Evolutionary conservation across 441 rosid genomes (phyloP).

Genomic region (Geranium incanum): DNA sequence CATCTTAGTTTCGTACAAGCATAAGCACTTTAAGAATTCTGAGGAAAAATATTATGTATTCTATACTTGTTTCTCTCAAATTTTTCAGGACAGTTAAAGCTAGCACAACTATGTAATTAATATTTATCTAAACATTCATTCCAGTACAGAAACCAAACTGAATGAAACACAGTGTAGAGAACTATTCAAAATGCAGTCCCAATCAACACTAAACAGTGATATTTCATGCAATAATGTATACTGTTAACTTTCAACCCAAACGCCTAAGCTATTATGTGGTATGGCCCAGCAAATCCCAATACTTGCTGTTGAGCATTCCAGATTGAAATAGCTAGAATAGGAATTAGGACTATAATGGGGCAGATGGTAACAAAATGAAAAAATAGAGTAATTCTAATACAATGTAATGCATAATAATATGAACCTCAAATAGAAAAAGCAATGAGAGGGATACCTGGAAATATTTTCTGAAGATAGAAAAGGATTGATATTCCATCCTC

Average conservation of each 20-base stretch:
- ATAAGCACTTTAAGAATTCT: background rate
- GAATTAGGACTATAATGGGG: background rate
- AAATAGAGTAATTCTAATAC: background rate
- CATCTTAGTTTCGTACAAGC: background rate
- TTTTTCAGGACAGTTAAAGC: background rate
- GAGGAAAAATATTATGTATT: background rate
- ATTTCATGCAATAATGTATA: background rate
- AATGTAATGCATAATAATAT: background rate
- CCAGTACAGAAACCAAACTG: background rate
- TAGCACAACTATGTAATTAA: background rate
- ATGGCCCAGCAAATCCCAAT: background rate
- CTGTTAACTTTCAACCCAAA: background rate
- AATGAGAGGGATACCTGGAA: constrained; percentile 59
- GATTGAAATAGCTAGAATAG: background rate
- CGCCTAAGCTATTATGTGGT: background rate
- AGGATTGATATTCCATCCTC: constrained; percentile 98
- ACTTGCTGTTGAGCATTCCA: background rate
- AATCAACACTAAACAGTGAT: background rate
- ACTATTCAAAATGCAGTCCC: background rate
- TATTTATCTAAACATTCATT: background rate
- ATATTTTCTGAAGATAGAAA: constrained; percentile 98
- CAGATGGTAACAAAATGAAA: background rate
- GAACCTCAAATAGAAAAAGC: constrained; percentile 11
- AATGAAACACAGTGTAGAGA: background rate
- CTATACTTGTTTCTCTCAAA: constrained; percentile 2